phyloP scores from a whole-genome alignment of 1,139 yeast genomes.

The Yamadazyma diospyri region DNA sequence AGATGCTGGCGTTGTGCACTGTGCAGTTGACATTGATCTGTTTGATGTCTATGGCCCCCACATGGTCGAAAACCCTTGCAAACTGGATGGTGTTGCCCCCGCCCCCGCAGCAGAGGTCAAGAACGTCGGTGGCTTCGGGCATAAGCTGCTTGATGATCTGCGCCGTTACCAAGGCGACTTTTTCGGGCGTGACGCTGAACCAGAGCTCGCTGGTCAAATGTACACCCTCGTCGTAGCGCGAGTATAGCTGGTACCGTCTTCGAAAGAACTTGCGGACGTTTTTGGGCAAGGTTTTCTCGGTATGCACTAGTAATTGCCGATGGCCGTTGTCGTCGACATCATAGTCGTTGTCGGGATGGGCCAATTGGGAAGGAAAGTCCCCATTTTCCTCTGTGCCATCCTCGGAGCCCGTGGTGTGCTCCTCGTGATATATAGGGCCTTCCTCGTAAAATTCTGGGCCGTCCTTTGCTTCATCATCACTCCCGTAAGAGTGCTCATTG shows the following conservation, averaged over 20 bases:
- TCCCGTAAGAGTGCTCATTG: too few species aligned
- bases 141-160: constrained; percentile 39
- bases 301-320: constrained; percentile 28
- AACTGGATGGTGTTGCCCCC: constrained; percentile 93
- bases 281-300: constrained; percentile 36
- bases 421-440: too few species aligned
- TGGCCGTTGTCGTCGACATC: constrained; percentile 4
- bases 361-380: background rate
- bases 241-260: constrained; percentile 56
- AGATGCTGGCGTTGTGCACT: constrained; percentile 65
- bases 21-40: constrained; percentile 64
- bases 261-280: constrained; percentile 55
- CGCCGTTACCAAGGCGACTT: constrained; percentile 63
- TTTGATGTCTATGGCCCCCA: constrained; percentile 67
- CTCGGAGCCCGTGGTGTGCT: constrained; percentile 1
- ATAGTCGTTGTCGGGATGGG: background rate
- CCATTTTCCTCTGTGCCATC: background rate
- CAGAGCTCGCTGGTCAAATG: constrained; percentile 73
- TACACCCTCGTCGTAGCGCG: constrained; percentile 65
- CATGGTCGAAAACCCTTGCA: constrained; percentile 54
- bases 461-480: constrained; percentile 2
- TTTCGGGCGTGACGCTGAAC: constrained; percentile 92
- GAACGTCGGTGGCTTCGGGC: constrained; percentile 40
- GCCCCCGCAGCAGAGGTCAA: constrained; percentile 91
- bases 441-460: too few species aligned